Evolutionary conservation across 2,329 filamentous ascomycete species (phyloP).

Genomic region (Fusarium burgessii): DNA sequence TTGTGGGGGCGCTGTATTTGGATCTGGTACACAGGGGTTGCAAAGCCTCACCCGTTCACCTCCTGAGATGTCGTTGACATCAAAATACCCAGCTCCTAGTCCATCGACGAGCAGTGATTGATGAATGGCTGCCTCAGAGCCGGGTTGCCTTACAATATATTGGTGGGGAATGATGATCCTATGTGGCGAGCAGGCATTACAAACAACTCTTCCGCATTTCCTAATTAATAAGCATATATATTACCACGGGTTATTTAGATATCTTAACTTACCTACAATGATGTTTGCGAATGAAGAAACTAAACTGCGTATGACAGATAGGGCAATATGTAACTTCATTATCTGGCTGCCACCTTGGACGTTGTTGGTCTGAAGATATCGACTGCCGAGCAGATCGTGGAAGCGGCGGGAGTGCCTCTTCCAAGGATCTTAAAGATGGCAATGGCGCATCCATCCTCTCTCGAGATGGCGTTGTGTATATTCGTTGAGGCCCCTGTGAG

Average conservation of each 20-base stretch:
- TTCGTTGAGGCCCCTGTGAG: conserved; percentile 24
- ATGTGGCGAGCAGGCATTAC: conserved; percentile 89
- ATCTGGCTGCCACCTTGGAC: conserved; percentile 91
- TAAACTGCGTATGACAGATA: conserved; percentile 84
- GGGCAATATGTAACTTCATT: conserved; percentile 84
- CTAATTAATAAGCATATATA: conserved; percentile 55
- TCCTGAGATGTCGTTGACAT: conserved; percentile 61
- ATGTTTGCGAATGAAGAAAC: conserved; percentile 88
- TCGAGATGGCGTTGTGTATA: conserved; percentile 39
- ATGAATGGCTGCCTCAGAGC: conserved; percentile 54
- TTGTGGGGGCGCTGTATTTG: conserved; percentile 68
- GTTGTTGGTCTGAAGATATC: conserved; percentile 59
- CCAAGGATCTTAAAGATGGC: conserved; percentile 32
- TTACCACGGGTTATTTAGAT: background rate
- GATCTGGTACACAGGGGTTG: conserved; percentile 72
- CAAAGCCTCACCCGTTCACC: conserved; percentile 70
- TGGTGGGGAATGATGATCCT: conserved; percentile 94
- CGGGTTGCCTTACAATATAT: conserved; percentile 87
- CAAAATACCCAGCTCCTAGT: conserved; percentile 55
- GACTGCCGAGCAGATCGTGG: conserved; percentile 34
- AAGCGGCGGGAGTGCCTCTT: conserved; percentile 36
- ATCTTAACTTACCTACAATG: conserved; percentile 78
- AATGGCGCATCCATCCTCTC: conserved; percentile 47
- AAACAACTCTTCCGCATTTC: conserved; percentile 95
- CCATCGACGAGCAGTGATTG: conserved; percentile 54